phyloP scores from a whole-genome alignment of 169 alveolate species.

The Sarcocystis neurona region DNA sequence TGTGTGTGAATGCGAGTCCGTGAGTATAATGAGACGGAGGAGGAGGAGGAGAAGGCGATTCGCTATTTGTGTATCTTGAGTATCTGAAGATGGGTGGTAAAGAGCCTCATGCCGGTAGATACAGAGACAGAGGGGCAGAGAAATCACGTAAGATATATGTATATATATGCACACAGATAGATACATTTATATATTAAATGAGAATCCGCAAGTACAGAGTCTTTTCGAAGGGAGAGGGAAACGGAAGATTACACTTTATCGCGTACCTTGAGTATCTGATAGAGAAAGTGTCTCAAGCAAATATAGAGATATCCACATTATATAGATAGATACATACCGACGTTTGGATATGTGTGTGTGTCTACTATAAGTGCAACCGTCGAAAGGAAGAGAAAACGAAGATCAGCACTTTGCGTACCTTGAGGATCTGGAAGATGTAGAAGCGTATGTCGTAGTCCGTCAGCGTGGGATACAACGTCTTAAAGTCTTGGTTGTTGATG shows the following conservation, averaged over 20 bases:
- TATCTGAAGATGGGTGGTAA: too few relatives aligned
- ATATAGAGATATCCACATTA: not conserved
- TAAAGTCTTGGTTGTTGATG: slow-evolving; percentile 78
- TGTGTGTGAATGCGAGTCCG: too few relatives aligned
- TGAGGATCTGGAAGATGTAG: slow-evolving; percentile 91
- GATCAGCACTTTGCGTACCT: slow-evolving; percentile 61
- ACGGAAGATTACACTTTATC: too few relatives aligned
- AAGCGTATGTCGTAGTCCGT: slow-evolving; percentile 93
- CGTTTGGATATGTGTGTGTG: too few relatives aligned
- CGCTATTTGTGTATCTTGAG: too few relatives aligned
- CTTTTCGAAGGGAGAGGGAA: too few relatives aligned
- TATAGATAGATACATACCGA: not conserved
- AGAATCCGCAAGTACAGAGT: too few relatives aligned
- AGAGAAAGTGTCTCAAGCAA: too few relatives aligned
- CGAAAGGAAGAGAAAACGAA: not conserved
- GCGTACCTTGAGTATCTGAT: too few relatives aligned
- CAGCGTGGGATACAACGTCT: slow-evolving; percentile 92
- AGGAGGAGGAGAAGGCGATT: too few relatives aligned
- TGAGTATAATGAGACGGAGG: too few relatives aligned
- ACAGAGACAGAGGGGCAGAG: not conserved
- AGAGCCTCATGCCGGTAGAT: too few relatives aligned
- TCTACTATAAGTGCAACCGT: not conserved
- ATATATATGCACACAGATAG: not conserved
- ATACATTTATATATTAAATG: not conserved
- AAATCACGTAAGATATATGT: not conserved